These are phyloP conservation scores for Gilbertella persicaria DNA, from an alignment of 371 early-diverging fungal genomes.

Conservation along the genomic window DNA sequence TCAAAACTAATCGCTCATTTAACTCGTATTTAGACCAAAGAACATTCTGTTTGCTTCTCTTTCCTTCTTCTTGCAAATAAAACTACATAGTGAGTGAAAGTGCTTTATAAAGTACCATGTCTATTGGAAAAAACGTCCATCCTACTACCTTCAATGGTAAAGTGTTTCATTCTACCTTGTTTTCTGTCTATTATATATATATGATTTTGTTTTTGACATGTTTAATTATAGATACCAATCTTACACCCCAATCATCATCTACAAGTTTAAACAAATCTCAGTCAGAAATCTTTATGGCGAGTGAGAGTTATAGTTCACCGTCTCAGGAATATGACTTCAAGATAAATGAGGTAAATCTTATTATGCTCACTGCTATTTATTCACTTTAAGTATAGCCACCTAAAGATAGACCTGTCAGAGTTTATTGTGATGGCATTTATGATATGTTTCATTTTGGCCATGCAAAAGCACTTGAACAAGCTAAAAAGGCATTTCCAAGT, in stretches of 20 bases:
- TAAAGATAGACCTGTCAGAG: conserved; percentile 74
- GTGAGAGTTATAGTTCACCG: not conserved
- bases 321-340: conserved; percentile 21
- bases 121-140: too few relatives aligned
- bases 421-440: conserved; percentile 94
- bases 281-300: conserved; percentile 1
- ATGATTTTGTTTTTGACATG: too few relatives aligned
- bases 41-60: not conserved
- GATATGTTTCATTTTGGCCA: conserved; percentile 97
- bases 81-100: too few relatives aligned
- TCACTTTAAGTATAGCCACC: conserved; percentile 54
- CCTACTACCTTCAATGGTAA: too few relatives aligned
- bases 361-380: not conserved
- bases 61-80: not conserved
- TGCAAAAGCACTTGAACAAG: conserved; percentile 90
- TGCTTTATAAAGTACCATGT: too few relatives aligned
- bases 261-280: not conserved
- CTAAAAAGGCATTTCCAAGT: conserved; percentile 88
- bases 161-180: too few relatives aligned
- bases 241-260: not conserved
- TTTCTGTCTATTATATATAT: not conserved
- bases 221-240: too few relatives aligned
- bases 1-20: too few relatives aligned
- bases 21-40: too few relatives aligned
- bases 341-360: conserved; percentile 16